Evolutionary conservation across 306 rosid species (phyloP).

Genomic region (Trifolium fragiferum): DNA sequence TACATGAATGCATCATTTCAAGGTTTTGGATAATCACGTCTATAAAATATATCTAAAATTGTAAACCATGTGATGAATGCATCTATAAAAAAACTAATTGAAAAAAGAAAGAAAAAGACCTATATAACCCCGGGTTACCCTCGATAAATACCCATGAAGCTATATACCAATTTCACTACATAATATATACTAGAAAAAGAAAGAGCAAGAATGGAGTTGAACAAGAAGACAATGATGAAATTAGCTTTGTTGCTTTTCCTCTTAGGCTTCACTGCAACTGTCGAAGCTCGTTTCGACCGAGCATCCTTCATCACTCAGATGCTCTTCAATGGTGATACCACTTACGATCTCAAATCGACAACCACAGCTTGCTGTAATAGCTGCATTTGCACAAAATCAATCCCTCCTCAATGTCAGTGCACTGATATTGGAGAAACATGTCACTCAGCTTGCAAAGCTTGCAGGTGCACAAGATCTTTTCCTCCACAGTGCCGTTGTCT

Average conservation of each 20-base stretch:
- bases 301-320: neutral
- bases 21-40: too few relatives aligned
- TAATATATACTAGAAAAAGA: neutral
- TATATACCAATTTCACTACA: neutral
- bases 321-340: neutral
- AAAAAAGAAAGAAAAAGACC: too few relatives aligned
- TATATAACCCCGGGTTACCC: neutral
- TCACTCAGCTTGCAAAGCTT: slow-evolving; percentile 11
- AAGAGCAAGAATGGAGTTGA: neutral
- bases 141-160: neutral
- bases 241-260: neutral
- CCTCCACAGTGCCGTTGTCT: neutral
- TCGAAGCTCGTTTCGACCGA: slow-evolving; percentile 33
- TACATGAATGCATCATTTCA: too few relatives aligned
- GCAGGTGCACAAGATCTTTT: neutral
- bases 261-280: slow-evolving; percentile 2
- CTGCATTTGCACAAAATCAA: neutral
- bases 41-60: too few relatives aligned
- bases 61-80: too few relatives aligned
- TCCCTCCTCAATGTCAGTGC: slow-evolving; percentile 1
- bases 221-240: neutral
- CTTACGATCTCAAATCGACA: neutral
- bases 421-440: neutral
- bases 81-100: too few relatives aligned
- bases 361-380: slow-evolving; percentile 8